Base-by-base conservation (phyloP, 192 early-diverging fungal species). In the Podila verticillata region DNA sequence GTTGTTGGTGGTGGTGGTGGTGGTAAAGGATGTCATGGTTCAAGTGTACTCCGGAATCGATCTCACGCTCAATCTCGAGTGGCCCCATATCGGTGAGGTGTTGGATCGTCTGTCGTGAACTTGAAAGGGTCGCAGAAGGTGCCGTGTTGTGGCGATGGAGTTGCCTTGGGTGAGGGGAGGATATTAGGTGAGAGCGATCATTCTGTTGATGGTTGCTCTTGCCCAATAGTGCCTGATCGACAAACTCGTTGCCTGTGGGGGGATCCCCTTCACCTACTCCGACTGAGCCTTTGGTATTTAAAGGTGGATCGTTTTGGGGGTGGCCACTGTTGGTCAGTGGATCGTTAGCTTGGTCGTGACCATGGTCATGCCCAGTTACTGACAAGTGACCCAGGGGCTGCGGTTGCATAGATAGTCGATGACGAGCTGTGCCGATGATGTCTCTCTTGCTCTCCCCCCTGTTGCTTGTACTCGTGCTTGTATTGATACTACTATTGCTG, bases 71-170 rank as follows among this genome's bases (percentile, higher is more conserved):
- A 3, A 54, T 24, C 35, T 72, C 77, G 30, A 80, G 30, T 15
- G 77, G 77, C 3, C 77, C 77, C 66, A 80, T 63, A 51, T 72
- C 66, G 2, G 69, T 32, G 29, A 80, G 51, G 48, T 72, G 68
- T 32, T 80, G 65, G 59, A 79, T 28, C 8, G 75, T 47, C 24
- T 61, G 63, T 24, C 56, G 63, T 31, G 47, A 12, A 30, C 44
- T 34, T 35, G 67, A 47, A 24, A 7, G 19, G 66, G 19, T 19
- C 54, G 68, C 44, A 12, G 65, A 28, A 57, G 24, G 69, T 49
- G 15, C 28, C 2, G 6, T 58, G 68, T 24, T 34, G 63, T 17
- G 63, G 22, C 20, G 61, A 63, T 1, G 48, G 61, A n/a, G 63
- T 35, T 24, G 63, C 32, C 19, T 62, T 24, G 51, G 17, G 51